Evolutionary conservation across 345 rosid species (phyloP).

Genomic region (Lepidium didymum): DNA sequence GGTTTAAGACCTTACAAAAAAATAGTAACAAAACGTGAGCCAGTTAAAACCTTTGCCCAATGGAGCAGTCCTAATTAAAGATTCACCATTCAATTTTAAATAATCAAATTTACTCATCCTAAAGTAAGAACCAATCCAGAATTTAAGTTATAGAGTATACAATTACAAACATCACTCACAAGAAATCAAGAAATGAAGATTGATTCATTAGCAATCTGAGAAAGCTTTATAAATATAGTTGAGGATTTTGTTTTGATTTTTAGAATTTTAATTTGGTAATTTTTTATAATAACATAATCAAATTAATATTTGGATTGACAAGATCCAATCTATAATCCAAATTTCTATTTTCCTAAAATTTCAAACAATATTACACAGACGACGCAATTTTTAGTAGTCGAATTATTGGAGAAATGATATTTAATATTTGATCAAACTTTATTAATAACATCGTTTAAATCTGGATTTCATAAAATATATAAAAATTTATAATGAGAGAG

Average conservation of each 20-base stretch:
- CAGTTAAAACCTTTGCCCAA: neutral
- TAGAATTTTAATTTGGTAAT: neutral
- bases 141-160: too few species aligned
- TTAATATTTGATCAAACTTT: too few species aligned
- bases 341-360: too few species aligned
- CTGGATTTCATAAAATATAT: neutral
- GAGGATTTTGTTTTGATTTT: neutral
- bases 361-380: too few species aligned
- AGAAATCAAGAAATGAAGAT: too few species aligned
- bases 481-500: neutral
- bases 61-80: neutral
- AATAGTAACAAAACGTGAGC: conserved; percentile 19
- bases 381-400: too few species aligned
- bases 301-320: too few species aligned
- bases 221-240: too few species aligned
- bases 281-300: neutral
- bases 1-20: conserved; percentile 8
- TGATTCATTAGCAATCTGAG: too few species aligned
- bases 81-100: neutral
- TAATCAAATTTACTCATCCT: neutral
- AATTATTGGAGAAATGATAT: too few species aligned
- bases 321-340: too few species aligned
- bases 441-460: neutral
- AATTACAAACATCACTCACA: too few species aligned
- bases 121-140: neutral